Evolutionary conservation across 352 stramenopile species (phyloP), one percentile per base, ranked within the genome.

Genomic region (Globisporangium irregulare): DNA sequence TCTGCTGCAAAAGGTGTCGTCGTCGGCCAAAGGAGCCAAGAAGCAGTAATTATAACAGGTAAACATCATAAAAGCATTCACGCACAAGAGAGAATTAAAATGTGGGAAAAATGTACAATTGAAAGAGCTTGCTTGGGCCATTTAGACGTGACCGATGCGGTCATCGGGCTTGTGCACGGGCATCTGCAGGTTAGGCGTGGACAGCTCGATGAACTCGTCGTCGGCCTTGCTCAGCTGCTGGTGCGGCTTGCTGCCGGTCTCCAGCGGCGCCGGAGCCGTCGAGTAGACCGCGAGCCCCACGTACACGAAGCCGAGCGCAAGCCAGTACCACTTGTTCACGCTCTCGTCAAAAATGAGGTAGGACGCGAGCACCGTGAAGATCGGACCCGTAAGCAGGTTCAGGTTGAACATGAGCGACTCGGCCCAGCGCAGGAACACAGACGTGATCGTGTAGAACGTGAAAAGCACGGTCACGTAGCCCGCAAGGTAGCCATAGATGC

Each of bases 321-420:
- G 61, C 81, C 81, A 90, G 72, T 90, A 90, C 74, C 75, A 84
- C 41, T 76, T 71, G 73, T 87, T 84, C 53, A 90, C 77, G 20
- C 71, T 25, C 36, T 88, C 78, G 64, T 86, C 74, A 63, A 90
- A 90, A 63, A 87, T 78, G 22, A 80, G 60, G 71, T 88, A 86
- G 20, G 78, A 81, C n/a, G 80, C 73, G 38, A 77, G 51, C 61
- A 87, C 79, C 7, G 78, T 89, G 74, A 88, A 88, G 60, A 89
- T 72, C 9, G 82, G 79, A 12, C 71, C 76, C 0, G 79, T 89
- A 62, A 89, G 72, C 70, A 91, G 67, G 56, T 73, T 86, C 29
- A 88, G 72, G 70, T 91, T 89, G 73, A 91, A 91, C 72, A 87
- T 80, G 57, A 89, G 76, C 59, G 79, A 87, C 77, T 91, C 80